phyloP scores from a whole-genome alignment of 2,329 filamentous ascomycete genomes.

The Plenodomus tracheiphilus region DNA sequence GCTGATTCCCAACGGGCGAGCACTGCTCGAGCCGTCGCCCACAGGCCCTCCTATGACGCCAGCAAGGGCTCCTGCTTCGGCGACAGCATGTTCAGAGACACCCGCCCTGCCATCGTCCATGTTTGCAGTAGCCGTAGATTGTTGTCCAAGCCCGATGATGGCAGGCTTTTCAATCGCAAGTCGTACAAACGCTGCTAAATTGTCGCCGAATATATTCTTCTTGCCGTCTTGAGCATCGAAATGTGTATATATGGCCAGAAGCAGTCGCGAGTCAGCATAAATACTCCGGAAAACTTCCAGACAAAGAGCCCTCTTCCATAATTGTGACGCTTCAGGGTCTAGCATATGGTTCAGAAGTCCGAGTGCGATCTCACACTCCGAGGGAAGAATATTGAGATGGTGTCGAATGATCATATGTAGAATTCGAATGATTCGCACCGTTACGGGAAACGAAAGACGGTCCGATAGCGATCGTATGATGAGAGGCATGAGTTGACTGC shows the following conservation, averaged over 20 bases:
- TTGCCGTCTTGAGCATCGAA: slow-evolving; percentile 76
- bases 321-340: slow-evolving; percentile 75
- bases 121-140: slow-evolving; percentile 78
- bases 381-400: slow-evolving; percentile 72
- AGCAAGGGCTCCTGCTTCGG: slow-evolving; percentile 84
- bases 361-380: slow-evolving; percentile 82
- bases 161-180: slow-evolving; percentile 88
- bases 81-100: slow-evolving; percentile 78
- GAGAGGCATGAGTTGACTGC: slow-evolving; percentile 78
- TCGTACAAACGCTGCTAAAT: slow-evolving; percentile 88
- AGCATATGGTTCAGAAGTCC: slow-evolving; percentile 81
- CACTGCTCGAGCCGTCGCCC: slow-evolving; percentile 60
- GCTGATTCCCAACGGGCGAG: slow-evolving; percentile 77
- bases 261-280: slow-evolving; percentile 76
- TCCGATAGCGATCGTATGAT: slow-evolving; percentile 78
- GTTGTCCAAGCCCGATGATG: slow-evolving; percentile 84
- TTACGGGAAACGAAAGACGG: slow-evolving; percentile 76
- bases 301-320: slow-evolving; percentile 87
- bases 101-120: slow-evolving; percentile 60
- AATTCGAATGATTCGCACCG: slow-evolving; percentile 80
- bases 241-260: slow-evolving; percentile 77
- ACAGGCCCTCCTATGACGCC: slow-evolving; percentile 79
- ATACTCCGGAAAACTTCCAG: slow-evolving; percentile 89
- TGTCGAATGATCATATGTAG: slow-evolving; percentile 79
- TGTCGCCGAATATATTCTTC: slow-evolving; percentile 76